Evolutionary conservation across 2,329 filamentous ascomycete genomes (phyloP).

Genomic region (Ilyonectria mors-panacis): DNA sequence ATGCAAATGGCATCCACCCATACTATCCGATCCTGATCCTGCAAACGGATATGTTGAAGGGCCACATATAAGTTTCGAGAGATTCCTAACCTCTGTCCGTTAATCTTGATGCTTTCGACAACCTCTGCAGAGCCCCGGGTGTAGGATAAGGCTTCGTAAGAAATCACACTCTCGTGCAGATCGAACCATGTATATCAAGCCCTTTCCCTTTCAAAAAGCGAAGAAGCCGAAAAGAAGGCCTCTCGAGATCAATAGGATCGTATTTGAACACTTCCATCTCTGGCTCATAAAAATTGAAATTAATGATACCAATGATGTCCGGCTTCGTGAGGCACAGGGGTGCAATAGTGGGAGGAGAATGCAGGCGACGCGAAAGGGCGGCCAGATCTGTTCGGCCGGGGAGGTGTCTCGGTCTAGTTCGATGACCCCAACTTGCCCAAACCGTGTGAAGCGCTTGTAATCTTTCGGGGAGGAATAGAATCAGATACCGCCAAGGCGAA

Average conservation of each 20-base stretch:
- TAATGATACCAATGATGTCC: background rate
- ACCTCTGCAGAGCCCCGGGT: background rate
- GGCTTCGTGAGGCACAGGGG: too few relatives aligned
- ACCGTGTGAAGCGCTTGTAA: background rate
- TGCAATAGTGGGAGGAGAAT: too few relatives aligned
- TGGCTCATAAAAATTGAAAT: background rate
- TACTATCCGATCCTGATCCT: background rate
- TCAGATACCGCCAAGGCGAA: background rate
- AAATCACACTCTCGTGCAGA: background rate
- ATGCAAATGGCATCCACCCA: background rate
- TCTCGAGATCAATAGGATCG: background rate
- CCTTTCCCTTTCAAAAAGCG: background rate
- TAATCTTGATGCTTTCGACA: background rate
- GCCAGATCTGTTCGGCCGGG: background rate
- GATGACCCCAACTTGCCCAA: background rate
- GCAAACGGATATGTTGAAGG: background rate
- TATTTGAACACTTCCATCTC: background rate
- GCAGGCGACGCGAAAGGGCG: too few relatives aligned
- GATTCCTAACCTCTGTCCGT: background rate
- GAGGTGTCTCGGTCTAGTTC: background rate
- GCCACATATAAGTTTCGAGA: background rate
- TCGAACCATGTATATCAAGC: background rate
- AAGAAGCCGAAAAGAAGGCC: background rate
- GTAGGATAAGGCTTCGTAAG: background rate
- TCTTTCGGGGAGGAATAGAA: background rate